These are phyloP conservation scores for Yarrowia porcina DNA, from an alignment of 805 yeast species.

Conservation along the genomic window DNA sequence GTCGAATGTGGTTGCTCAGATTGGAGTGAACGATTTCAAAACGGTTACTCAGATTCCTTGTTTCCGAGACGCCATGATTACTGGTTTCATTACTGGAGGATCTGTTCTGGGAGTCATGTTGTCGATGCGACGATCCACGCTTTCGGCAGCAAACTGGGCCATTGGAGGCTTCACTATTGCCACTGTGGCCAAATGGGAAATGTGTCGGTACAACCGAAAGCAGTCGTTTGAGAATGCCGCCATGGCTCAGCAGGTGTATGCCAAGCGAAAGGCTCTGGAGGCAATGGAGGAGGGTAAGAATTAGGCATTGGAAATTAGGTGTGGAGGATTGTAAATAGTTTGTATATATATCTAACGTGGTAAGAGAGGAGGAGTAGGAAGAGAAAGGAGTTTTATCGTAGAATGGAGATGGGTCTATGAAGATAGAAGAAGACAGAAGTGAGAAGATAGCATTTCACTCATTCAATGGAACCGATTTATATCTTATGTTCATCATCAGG, in stretches of 20 bases:
- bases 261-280: constrained; percentile 19
- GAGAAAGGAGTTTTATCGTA: too few species aligned
- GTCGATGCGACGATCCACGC: constrained; percentile 17
- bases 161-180: constrained; percentile 77
- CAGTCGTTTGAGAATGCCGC: constrained; percentile 64
- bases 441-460: too few species aligned
- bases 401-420: too few species aligned
- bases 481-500: too few species aligned
- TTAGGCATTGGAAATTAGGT: background rate
- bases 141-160: constrained; percentile 70
- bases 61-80: constrained; percentile 40
- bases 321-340: background rate
- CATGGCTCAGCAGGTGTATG: constrained; percentile 51
- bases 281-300: constrained; percentile 15
- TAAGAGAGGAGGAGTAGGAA: too few species aligned
- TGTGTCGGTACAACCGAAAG: constrained; percentile 71
- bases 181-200: constrained; percentile 86
- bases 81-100: constrained; percentile 38
- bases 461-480: too few species aligned
- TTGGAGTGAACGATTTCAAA: constrained; percentile 37
- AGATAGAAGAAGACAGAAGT: too few species aligned
- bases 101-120: constrained; percentile 36
- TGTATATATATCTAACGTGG: background rate
- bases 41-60: constrained; percentile 39
- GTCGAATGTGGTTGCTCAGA: constrained; percentile 20